phyloP scores from a whole-genome alignment of 164 flowering plant genomes.

The Nymphaea thermarum region DNA sequence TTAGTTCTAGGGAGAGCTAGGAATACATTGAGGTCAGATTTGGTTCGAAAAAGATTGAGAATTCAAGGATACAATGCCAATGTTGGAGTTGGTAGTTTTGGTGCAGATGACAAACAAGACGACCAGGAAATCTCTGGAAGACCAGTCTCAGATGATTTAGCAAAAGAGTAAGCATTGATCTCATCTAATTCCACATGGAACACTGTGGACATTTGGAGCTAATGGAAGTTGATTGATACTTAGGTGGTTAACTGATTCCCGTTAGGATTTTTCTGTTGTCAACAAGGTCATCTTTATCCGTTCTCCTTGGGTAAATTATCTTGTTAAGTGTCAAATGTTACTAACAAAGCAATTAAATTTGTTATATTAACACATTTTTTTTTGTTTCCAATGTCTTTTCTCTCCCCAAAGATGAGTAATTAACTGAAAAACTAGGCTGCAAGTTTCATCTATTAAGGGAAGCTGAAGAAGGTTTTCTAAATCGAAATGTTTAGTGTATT shows the following conservation, averaged over 20 bases:
- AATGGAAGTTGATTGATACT: not conserved
- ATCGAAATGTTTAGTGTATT: too few species aligned
- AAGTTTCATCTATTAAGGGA: too few species aligned
- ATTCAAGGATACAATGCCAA: conserved; percentile 59
- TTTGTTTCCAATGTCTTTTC: too few species aligned
- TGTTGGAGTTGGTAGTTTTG: conserved; percentile 62
- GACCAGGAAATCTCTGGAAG: conserved; percentile 12
- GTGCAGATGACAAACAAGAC: conserved; percentile 32
- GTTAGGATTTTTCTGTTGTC: not conserved
- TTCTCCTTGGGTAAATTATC: not conserved
- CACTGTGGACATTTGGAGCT: not conserved
- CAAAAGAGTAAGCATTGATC: conserved; percentile 38
- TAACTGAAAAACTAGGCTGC: too few species aligned
- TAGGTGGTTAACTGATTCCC: not conserved
- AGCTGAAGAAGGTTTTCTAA: too few species aligned
- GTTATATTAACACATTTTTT: too few species aligned
- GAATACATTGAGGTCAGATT: conserved; percentile 17
- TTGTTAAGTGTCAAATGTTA: not conserved
- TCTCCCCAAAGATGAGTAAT: too few species aligned
- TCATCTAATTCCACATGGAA: not conserved
- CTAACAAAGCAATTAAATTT: not conserved
- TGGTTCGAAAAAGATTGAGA: conserved; percentile 17
- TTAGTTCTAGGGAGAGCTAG: conserved; percentile 30
- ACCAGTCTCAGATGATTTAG: conserved; percentile 21
- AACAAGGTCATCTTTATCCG: not conserved